phyloP scores from a whole-genome alignment of 108 stramenopile genomes.

The Cylindrotheca fusiformis region DNA sequence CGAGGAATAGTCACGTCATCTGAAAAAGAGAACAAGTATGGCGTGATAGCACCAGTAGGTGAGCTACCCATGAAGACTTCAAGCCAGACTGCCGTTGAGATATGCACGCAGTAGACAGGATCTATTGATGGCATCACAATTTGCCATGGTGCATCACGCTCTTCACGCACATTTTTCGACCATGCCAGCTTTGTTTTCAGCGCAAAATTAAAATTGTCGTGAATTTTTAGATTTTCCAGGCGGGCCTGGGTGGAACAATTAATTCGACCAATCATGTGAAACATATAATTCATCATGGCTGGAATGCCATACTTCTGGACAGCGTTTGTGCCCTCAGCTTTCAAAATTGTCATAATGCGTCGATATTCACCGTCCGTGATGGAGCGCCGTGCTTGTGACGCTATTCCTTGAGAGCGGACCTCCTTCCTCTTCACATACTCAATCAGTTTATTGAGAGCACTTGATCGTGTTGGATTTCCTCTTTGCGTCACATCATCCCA shows the following conservation, averaged over 20 bases:
- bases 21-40: neutral
- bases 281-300: constrained; percentile 12
- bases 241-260: constrained; percentile 9
- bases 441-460: constrained; percentile 9
- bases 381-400: constrained; percentile 3
- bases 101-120: constrained; percentile 9
- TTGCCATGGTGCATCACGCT: constrained; percentile 27
- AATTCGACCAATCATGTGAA: constrained; percentile 16
- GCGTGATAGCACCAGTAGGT: neutral
- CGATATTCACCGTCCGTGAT: constrained; percentile 5
- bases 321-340: neutral
- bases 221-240: neutral
- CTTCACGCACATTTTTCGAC: constrained; percentile 28
- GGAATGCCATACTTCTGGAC: neutral
- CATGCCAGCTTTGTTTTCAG: neutral
- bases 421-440: constrained; percentile 19
- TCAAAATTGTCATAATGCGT: neutral
- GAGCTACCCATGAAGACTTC: neutral
- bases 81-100: neutral
- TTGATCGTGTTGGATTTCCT: constrained; percentile 12
- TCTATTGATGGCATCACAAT: constrained; percentile 8
- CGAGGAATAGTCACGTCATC: neutral
- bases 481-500: neutral
- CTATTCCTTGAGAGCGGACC: constrained; percentile 10
- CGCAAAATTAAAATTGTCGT: constrained; percentile 9